A percentile compares a stretch with the other conserved stretches of the same genome.
These are phyloP conservation scores for Cordyceps pruinosa DNA, from an alignment of 2,329 filamentous ascomycete species.

Conservation along the genomic window DNA sequence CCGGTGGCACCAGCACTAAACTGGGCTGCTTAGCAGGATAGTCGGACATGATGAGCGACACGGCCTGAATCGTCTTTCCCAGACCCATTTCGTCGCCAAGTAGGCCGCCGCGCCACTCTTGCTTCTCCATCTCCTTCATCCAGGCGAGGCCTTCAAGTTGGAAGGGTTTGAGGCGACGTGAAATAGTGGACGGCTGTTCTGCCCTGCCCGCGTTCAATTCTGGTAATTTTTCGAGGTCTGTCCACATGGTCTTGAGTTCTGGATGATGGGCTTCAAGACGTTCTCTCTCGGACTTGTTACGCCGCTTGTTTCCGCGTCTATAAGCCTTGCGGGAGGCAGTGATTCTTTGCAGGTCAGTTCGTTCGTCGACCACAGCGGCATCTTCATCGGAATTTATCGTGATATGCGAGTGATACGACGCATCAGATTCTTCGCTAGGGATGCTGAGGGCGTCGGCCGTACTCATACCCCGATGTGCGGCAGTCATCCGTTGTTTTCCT, in stretches of 20 bases:
- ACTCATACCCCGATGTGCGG: not conserved
- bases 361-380: slow-evolving; percentile 12
- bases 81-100: slow-evolving; percentile 98
- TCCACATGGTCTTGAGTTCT: slow-evolving; percentile 77
- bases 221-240: slow-evolving; percentile 60
- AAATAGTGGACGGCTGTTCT: slow-evolving; percentile 61
- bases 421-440: slow-evolving; percentile 1
- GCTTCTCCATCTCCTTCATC: slow-evolving; percentile 88
- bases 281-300: slow-evolving; percentile 44
- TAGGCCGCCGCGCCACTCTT: slow-evolving; percentile 78
- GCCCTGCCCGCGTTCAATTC: slow-evolving; percentile 50
- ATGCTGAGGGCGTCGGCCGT: not conserved
- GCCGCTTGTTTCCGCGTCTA: slow-evolving; percentile 21
- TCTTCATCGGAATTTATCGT: slow-evolving; percentile 18
- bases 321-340: slow-evolving; percentile 29
- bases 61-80: slow-evolving; percentile 96
- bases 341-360: slow-evolving; percentile 15
- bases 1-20: slow-evolving; percentile 83
- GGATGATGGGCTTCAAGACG: slow-evolving; percentile 74
- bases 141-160: slow-evolving; percentile 90
- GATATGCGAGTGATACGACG: not conserved
- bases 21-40: slow-evolving; percentile 78
- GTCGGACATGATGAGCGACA: slow-evolving; percentile 97
- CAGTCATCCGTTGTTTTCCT: slow-evolving; percentile 11
- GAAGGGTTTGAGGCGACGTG: slow-evolving; percentile 80